Conservation (phyloP, 2,329 filamentous ascomycete species). For the Neurospora sp. region DNA sequence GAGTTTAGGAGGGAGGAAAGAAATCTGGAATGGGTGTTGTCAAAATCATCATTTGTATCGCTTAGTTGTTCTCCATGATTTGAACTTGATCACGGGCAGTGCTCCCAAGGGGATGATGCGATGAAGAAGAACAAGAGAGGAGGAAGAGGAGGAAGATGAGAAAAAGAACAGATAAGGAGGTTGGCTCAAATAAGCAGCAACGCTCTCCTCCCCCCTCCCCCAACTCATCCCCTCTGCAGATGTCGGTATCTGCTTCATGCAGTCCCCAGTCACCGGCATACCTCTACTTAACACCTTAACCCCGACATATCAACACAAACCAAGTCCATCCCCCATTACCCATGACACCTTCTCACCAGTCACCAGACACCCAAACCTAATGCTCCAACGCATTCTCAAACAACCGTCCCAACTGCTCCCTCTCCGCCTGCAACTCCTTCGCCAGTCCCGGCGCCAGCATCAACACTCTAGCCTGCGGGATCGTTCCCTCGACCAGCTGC, state of each 20-base stretch:
- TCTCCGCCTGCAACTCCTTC: conserved; percentile 58
- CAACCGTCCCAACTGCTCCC: conserved; percentile 57
- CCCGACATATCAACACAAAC: not conserved
- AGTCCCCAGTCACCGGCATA: not conserved
- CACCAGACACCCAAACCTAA: conserved; percentile 10
- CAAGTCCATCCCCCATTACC: not conserved
- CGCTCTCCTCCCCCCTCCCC: not conserved
- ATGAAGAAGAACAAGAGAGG: not conserved
- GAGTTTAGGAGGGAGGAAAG: not conserved
- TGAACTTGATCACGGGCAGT: not conserved
- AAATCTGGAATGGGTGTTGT: not conserved
- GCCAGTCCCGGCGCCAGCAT: conserved; percentile 81
- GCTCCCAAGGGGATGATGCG: not conserved
- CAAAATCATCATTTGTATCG: not conserved
- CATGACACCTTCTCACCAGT: not conserved
- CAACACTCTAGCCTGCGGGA: conserved; percentile 82
- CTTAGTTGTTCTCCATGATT: not conserved
- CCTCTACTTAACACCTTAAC: not conserved
- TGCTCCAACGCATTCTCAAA: conserved; percentile 52
- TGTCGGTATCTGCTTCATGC: not conserved
- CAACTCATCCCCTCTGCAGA: not conserved
- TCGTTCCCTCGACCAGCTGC: conserved; percentile 80
- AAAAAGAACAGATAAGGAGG: not conserved
- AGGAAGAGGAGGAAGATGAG: not conserved
- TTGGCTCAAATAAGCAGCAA: not conserved